Conservation (phyloP, 805 yeast species). For the Myxozyma geophila region DNA sequence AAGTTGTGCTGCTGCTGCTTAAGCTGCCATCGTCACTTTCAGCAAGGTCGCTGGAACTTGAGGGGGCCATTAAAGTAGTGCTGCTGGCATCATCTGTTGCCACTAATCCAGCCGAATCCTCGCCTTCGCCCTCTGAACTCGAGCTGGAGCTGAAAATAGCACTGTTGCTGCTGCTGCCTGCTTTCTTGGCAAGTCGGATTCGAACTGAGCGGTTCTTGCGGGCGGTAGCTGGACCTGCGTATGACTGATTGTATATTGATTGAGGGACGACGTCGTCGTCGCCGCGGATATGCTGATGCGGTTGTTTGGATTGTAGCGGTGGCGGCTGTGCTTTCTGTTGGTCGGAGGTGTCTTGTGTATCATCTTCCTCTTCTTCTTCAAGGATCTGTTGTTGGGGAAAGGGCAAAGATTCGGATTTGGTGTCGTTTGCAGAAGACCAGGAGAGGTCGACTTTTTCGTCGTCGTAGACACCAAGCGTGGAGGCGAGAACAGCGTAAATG, state of each 20-base stretch:
- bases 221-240: slow-evolving; percentile 5
- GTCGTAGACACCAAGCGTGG: slow-evolving; percentile 19
- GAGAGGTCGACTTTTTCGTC: slow-evolving; percentile 10
- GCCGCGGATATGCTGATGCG: slow-evolving; percentile 16
- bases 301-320: background rate
- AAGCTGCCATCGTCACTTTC: background rate
- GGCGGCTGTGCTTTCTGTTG: background rate
- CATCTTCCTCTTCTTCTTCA: slow-evolving; percentile 20
- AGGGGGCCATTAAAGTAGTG: background rate
- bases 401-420: background rate
- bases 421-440: background rate
- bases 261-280: slow-evolving; percentile 7
- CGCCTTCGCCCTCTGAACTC: slow-evolving; percentile 2
- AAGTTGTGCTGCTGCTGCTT: background rate
- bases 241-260: slow-evolving; percentile 20
- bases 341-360: no score
- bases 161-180: background rate
- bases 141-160: slow-evolving; percentile 11
- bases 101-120: background rate
- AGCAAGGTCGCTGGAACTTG: background rate
- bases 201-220: slow-evolving; percentile 19
- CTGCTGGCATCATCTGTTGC: no score
- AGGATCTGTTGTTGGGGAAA: slow-evolving; percentile 1
- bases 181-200: slow-evolving; percentile 18
- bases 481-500: slow-evolving; percentile 13